phyloP scores from a whole-genome alignment of 2,329 filamentous ascomycete genomes.

The Paecilomyces dactylethromorphus region DNA sequence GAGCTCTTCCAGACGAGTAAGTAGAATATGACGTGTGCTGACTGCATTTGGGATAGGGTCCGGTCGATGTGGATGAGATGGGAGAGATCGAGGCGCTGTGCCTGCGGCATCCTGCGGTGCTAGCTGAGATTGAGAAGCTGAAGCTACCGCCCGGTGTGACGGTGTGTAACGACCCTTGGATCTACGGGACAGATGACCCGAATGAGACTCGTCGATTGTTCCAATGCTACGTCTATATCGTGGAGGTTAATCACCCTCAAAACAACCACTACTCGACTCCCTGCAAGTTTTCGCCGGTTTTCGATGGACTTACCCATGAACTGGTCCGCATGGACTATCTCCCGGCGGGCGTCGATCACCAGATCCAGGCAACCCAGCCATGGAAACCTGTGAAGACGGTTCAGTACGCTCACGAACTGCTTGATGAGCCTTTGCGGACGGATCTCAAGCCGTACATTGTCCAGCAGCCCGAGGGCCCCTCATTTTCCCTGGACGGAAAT shows the following conservation, averaged over 20 bases:
- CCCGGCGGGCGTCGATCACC: constrained; percentile 60
- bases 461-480: constrained; percentile 58
- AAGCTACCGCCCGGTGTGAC: constrained; percentile 51
- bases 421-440: constrained; percentile 59
- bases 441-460: constrained; percentile 61
- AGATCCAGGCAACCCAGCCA: constrained; percentile 48
- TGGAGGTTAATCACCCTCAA: constrained; percentile 27
- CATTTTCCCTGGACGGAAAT: constrained; percentile 53
- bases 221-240: constrained; percentile 37
- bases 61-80: constrained; percentile 55
- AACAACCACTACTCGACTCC: constrained; percentile 32
- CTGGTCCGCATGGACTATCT: constrained; percentile 64
- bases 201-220: constrained; percentile 33
- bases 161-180: constrained; percentile 61
- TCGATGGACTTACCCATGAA: constrained; percentile 56
- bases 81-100: constrained; percentile 51
- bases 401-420: constrained; percentile 56
- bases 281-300: constrained; percentile 32
- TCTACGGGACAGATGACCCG: constrained; percentile 50
- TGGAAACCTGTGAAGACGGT: constrained; percentile 50
- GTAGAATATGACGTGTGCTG: constrained; percentile 14
- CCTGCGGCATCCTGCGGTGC: constrained; percentile 50
- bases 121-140: constrained; percentile 54
- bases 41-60: constrained; percentile 49
- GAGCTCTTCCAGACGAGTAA: constrained; percentile 5